phyloP scores from a whole-genome alignment of 2,329 filamentous ascomycete species.

The Botrytis deweyae region DNA sequence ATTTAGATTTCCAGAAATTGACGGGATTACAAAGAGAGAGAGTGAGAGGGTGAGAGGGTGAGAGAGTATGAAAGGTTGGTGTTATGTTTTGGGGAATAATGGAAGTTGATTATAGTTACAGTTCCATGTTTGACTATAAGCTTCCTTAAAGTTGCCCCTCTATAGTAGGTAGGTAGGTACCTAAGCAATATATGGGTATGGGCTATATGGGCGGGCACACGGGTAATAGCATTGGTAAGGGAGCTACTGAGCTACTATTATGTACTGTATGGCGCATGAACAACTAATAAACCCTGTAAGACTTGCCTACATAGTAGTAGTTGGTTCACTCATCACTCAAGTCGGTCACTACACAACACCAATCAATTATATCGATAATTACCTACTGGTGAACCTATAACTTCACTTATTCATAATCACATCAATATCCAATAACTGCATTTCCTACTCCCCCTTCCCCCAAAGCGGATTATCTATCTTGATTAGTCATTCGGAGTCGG shows the following conservation, averaged over 20 bases:
- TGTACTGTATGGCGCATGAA: not conserved
- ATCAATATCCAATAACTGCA: not conserved
- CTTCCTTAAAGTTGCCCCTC: conserved; percentile 25
- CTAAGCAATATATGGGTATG: not conserved
- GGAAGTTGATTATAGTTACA: not conserved
- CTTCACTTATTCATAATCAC: no score
- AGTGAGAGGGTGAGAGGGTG: no score
- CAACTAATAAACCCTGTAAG: not conserved
- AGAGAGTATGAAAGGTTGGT: not conserved
- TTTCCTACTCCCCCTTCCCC: not conserved
- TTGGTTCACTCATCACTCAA: not conserved
- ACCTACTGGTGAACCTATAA: not conserved
- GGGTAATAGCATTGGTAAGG: not conserved
- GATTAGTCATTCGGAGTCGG: conserved; percentile 12
- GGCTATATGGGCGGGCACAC: not conserved
- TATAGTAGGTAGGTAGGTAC: not conserved
- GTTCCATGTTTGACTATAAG: conserved; percentile 26
- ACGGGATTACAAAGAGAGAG: conserved; percentile 3
- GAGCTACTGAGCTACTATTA: not conserved
- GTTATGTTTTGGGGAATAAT: not conserved
- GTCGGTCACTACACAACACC: not conserved
- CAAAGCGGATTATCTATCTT: not conserved
- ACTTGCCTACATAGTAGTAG: not conserved
- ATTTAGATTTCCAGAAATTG: not conserved
- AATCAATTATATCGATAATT: not conserved